phyloP scores from a whole-genome alignment of 805 yeast genomes.

The Wickerhamiella vanderwaltii region DNA sequence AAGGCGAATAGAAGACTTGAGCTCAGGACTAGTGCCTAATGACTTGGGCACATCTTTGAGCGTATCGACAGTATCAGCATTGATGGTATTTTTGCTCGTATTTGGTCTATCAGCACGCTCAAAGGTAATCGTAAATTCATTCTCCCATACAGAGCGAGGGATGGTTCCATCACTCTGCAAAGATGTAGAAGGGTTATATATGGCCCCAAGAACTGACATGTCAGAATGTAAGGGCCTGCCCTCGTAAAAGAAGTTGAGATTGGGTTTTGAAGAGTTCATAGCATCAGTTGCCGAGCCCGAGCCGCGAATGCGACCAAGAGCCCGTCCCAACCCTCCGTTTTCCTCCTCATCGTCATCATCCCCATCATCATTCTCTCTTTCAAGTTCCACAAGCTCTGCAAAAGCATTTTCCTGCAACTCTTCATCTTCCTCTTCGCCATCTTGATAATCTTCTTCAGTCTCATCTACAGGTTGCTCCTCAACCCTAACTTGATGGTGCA shows the following conservation, averaged over 20 bases:
- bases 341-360: slow-evolving; percentile 10
- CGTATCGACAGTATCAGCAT: slow-evolving; percentile 1
- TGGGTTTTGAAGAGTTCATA: not conserved
- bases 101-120: slow-evolving; percentile 24
- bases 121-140: slow-evolving; percentile 41
- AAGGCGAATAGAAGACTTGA: slow-evolving; percentile 1
- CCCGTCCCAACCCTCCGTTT: slow-evolving; percentile 13
- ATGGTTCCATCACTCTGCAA: slow-evolving; percentile 8
- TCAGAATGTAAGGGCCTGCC: slow-evolving; percentile 11
- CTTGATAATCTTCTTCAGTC: slow-evolving; percentile 12
- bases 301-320: slow-evolving; percentile 2
- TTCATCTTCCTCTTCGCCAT: slow-evolving; percentile 11
- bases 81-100: not conserved
- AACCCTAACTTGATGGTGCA: slow-evolving; percentile 5
- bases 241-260: slow-evolving; percentile 7
- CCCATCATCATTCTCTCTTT: slow-evolving; percentile 11
- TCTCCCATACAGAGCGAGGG: slow-evolving; percentile 38
- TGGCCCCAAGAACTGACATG: slow-evolving; percentile 14
- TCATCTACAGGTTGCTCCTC: slow-evolving; percentile 15
- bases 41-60: slow-evolving; percentile 8
- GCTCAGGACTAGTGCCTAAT: slow-evolving; percentile 5
- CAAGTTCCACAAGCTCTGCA: not conserved
- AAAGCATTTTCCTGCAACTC: slow-evolving; percentile 14
- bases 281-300: not conserved
- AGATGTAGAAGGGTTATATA: slow-evolving; percentile 4